These are phyloP conservation scores for Suillus decipiens DNA, from an alignment of 768 basidiomycete genomes.

Conservation along the genomic window DNA sequence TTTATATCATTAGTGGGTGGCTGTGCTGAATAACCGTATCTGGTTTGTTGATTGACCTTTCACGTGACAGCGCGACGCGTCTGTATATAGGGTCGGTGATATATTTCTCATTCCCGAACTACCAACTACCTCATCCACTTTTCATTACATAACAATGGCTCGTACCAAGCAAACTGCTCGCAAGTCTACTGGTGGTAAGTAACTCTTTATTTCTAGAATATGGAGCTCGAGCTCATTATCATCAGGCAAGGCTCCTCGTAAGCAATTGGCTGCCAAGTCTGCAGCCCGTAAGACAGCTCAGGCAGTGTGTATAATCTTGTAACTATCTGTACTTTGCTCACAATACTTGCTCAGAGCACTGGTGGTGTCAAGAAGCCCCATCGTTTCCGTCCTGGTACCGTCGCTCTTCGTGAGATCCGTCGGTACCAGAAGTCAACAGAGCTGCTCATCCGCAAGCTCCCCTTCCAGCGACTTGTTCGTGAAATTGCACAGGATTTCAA, in stretches of 20 bases:
- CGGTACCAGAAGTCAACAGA: slow-evolving; percentile 90
- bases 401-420: slow-evolving; percentile 87
- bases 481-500: slow-evolving; percentile 94
- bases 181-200: slow-evolving; percentile 73
- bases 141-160: slow-evolving; percentile 52
- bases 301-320: slow-evolving; percentile 32
- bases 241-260: slow-evolving; percentile 64
- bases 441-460: slow-evolving; percentile 83
- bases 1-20: slow-evolving; percentile 30
- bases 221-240: not conserved
- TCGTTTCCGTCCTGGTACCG: slow-evolving; percentile 81
- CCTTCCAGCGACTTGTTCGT: slow-evolving; percentile 87
- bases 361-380: slow-evolving; percentile 96
- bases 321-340: slow-evolving; percentile 14
- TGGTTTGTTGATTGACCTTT: slow-evolving; percentile 24
- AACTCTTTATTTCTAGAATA: not conserved
- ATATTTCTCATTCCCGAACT: slow-evolving; percentile 1
- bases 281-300: slow-evolving; percentile 56
- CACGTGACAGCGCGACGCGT: slow-evolving; percentile 35
- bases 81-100: slow-evolving; percentile 14
- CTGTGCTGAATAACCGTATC: slow-evolving; percentile 30
- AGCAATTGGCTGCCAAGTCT: slow-evolving; percentile 70
- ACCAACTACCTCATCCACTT: too few species aligned
- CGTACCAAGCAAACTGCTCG: slow-evolving; percentile 78
- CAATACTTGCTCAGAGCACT: slow-evolving; percentile 52